Percentiles rank a stretch among this genome's conserved stretches.
Conservation (phyloP, 129 eudicot species). For the Chrysanthemum makinoi region DNA sequence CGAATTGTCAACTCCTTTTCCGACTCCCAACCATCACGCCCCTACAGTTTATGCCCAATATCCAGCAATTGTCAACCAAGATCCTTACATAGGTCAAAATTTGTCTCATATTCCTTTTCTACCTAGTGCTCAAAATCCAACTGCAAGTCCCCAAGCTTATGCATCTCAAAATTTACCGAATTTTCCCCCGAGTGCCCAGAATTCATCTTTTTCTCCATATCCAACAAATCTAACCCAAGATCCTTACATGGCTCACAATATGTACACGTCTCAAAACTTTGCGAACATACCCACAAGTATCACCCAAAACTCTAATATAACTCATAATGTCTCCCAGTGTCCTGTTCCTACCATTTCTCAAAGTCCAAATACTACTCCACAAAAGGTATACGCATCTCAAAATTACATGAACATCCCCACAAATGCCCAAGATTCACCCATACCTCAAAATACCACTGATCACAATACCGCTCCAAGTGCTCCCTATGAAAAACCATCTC, state of each 20-base stretch:
- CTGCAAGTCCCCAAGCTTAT: too few species aligned
- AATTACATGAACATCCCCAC: too few species aligned
- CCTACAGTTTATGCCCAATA: slow-evolving; percentile 23
- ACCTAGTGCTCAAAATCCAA: too few species aligned
- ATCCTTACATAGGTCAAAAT: slow-evolving; percentile 30
- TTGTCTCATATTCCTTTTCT: neutral
- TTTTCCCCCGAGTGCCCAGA: too few species aligned
- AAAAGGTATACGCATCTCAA: too few species aligned
- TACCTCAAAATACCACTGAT: neutral
- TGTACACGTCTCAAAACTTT: too few species aligned
- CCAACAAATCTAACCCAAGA: neutral
- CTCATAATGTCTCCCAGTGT: slow-evolving; percentile 6
- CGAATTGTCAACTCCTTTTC: slow-evolving; percentile 11
- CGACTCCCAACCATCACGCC: neutral
- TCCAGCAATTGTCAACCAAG: slow-evolving; percentile 2
- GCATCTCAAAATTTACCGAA: too few species aligned
- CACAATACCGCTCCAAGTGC: slow-evolving; percentile 1
- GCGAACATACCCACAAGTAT: neutral
- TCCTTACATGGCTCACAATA: neutral
- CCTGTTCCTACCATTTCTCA: neutral
- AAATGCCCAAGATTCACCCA: neutral
- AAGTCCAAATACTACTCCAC: too few species aligned
- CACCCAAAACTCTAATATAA: slow-evolving; percentile 25
- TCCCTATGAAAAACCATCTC: slow-evolving; percentile 18
- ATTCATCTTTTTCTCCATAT: neutral